Percentiles rank a stretch among this genome's conserved stretches.
Evolutionary conservation across 2,329 filamentous ascomycete species (phyloP).

Genomic region (Monosporascus cannonballus): DNA sequence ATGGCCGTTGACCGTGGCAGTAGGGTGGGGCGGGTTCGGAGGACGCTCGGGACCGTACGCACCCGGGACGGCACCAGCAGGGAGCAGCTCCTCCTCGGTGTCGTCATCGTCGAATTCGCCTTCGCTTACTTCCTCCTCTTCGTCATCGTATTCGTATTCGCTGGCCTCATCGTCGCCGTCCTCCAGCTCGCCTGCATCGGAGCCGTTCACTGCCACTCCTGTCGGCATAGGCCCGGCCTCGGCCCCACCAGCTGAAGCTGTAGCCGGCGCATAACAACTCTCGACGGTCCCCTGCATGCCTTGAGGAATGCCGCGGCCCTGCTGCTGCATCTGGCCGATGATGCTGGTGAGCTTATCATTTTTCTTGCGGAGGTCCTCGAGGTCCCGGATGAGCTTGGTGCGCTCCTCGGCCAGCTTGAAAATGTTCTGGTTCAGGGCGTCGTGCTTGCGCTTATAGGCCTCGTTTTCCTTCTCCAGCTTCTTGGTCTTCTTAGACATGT

Average conservation of each 20-base stretch:
- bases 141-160: constrained; percentile 60
- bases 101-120: constrained; percentile 43
- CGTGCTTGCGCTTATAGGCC: constrained; percentile 83
- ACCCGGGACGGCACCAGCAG: constrained; percentile 11
- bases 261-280: constrained; percentile 42
- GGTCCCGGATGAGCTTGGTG: constrained; percentile 64
- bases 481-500: constrained; percentile 99
- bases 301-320: constrained; percentile 71
- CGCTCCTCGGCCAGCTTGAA: constrained; percentile 96
- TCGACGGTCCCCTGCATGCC: constrained; percentile 57
- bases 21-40: constrained; percentile 2
- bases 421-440: constrained; percentile 89
- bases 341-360: constrained; percentile 89
- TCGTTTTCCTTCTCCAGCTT: constrained; percentile 95
- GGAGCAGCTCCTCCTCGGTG: constrained; percentile 42
- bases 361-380: constrained; percentile 76
- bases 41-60: constrained; percentile 23
- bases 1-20: constrained; percentile 23
- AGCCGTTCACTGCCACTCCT: constrained; percentile 53
- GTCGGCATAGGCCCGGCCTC: not conserved
- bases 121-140: constrained; percentile 35
- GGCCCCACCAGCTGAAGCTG: not conserved
- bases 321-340: constrained; percentile 93
- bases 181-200: constrained; percentile 58
- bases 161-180: constrained; percentile 54